phyloP scores from a whole-genome alignment of 2,329 filamentous ascomycete genomes.

The Plectosphaerella plurivora region DNA sequence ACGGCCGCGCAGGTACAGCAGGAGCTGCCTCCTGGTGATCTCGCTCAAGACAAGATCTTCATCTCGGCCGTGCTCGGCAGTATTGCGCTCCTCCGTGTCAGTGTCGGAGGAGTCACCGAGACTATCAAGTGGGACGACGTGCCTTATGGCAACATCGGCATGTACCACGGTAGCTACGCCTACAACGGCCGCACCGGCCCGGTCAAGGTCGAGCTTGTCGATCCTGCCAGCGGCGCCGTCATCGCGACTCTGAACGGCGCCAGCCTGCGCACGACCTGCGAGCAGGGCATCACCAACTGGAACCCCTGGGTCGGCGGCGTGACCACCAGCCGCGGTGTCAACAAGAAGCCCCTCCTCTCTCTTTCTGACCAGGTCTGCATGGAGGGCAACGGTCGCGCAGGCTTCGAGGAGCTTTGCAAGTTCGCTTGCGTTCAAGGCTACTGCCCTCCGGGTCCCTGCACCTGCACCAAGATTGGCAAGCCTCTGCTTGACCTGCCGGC shows the following conservation, averaged over 20 bases:
- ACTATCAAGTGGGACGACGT: constrained; percentile 13
- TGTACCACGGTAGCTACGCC: constrained; percentile 22
- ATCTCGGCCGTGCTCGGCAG: constrained; percentile 19
- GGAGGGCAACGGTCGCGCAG: constrained; percentile 21
- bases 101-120: constrained; percentile 14
- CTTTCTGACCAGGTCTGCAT: constrained; percentile 14
- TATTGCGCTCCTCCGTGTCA: constrained; percentile 15
- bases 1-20: constrained; percentile 18
- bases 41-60: constrained; percentile 10
- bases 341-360: neutral
- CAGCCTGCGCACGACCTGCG: too few relatives aligned
- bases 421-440: constrained; percentile 23
- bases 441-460: constrained; percentile 24
- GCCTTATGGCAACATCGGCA: constrained; percentile 18
- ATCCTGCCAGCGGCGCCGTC: neutral
- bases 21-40: constrained; percentile 8
- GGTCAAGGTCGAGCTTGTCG: constrained; percentile 12
- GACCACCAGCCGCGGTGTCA: too few relatives aligned
- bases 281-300: constrained; percentile 5
- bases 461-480: constrained; percentile 24
- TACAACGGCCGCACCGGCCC: constrained; percentile 16
- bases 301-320: constrained; percentile 7
- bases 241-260: constrained; percentile 1
- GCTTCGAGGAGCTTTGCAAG: constrained; percentile 27
- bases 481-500: constrained; percentile 11